Evolutionary conservation across 257 asterid genomes (phyloP).

Genomic region (Nicotiana tabacum): DNA sequence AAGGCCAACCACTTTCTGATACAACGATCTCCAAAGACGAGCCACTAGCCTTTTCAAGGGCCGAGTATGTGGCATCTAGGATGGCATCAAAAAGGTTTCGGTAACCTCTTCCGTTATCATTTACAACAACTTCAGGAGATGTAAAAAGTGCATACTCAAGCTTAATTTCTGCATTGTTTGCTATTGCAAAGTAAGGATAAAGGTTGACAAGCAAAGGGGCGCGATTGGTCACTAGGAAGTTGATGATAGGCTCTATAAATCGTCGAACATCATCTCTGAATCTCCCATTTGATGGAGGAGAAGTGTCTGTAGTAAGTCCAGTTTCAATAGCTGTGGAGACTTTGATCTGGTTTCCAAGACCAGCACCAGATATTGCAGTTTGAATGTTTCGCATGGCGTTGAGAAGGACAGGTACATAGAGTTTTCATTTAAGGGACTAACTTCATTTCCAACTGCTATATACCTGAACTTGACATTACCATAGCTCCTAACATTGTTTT

Average conservation of each 20-base stretch:
- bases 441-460: slow-evolving; percentile 60
- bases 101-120: slow-evolving; percentile 23
- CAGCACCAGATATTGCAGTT: slow-evolving; percentile 19
- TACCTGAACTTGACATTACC: slow-evolving; percentile 32
- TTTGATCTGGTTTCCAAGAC: slow-evolving; percentile 23
- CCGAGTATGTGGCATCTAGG: slow-evolving; percentile 30
- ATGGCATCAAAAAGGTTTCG: slow-evolving; percentile 29
- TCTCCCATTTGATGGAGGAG: slow-evolving; percentile 24
- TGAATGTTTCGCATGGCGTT: slow-evolving; percentile 31
- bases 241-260: slow-evolving; percentile 23
- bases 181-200: slow-evolving; percentile 22
- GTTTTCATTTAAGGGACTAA: slow-evolving; percentile 27
- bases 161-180: not conserved
- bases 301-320: slow-evolving; percentile 16
- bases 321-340: slow-evolving; percentile 38
- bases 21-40: slow-evolving; percentile 25
- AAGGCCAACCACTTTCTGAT: slow-evolving; percentile 45
- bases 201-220: slow-evolving; percentile 28
- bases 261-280: slow-evolving; percentile 15
- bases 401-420: slow-evolving; percentile 19
- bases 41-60: slow-evolving; percentile 30
- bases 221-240: slow-evolving; percentile 10
- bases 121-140: slow-evolving; percentile 11
- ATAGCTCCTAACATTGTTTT: slow-evolving; percentile 41
- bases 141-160: slow-evolving; percentile 31